These are phyloP conservation scores for Candida ipomoeae DNA, from an alignment of 805 yeast species.

Conservation along the genomic window DNA sequence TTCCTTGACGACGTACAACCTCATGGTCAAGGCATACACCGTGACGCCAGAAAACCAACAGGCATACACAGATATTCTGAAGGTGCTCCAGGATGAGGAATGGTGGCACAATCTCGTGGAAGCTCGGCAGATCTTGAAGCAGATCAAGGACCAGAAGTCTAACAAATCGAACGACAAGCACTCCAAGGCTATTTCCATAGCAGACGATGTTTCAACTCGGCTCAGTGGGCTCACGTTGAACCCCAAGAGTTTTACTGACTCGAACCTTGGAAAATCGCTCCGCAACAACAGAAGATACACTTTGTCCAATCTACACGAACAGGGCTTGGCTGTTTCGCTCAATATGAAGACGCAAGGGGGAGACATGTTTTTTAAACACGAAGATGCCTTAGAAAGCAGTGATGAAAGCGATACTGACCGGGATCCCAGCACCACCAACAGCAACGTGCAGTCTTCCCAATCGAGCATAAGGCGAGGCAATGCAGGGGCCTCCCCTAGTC, in stretches of 20 bases:
- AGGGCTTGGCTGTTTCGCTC: conserved; percentile 65
- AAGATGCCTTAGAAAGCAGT: conserved; percentile 21
- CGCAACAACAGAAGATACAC: conserved; percentile 42
- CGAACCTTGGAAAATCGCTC: conserved; percentile 15
- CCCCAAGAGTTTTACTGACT: conserved; percentile 14
- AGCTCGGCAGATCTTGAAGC: conserved; percentile 45
- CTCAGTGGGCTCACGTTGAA: conserved; percentile 20
- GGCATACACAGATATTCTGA: conserved; percentile 44
- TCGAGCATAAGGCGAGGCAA: background rate
- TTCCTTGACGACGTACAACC: conserved; percentile 58
- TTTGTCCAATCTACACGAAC: conserved; percentile 63
- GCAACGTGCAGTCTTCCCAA: conserved; percentile 1
- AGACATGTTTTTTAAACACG: conserved; percentile 25
- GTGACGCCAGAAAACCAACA: conserved; percentile 24
- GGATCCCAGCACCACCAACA: conserved; percentile 10
- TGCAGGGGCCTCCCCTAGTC: background rate
- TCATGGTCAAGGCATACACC: conserved; percentile 67
- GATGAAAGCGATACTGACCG: conserved; percentile 25
- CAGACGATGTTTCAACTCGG: conserved; percentile 14
- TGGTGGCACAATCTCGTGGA: conserved; percentile 81
- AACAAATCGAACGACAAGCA: conserved; percentile 7
- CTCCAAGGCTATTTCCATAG: conserved; percentile 9
- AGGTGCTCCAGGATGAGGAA: conserved; percentile 53
- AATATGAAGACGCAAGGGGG: conserved; percentile 61
- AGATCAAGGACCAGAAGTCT: conserved; percentile 31